Evolutionary conservation across 139 green algal genomes (phyloP), one percentile per base, ranked within the genome.

Genomic region (Ettlia oleoabundans): DNA sequence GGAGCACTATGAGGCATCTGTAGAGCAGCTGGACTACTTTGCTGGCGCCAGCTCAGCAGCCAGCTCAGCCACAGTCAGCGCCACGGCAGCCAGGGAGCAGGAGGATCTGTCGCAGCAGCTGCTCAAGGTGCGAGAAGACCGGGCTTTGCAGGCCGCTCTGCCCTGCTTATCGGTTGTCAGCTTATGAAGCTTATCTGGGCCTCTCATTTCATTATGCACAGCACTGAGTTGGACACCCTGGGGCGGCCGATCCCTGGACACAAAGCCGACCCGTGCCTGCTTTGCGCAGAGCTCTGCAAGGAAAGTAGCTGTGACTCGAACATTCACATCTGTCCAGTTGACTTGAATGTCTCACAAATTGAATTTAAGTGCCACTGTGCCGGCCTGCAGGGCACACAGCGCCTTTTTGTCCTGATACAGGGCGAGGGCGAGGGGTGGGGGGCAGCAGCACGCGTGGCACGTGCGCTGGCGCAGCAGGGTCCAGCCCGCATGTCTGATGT

Each of bases 11-110:
- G 69, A 80, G 53, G 82, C 73, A 1, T 30, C 38, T 15, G 75
- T 87, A 19, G 76, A 82, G 51, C 75, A 83, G 69, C 63, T 87
- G 43, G 82, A 87, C 58, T 82, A 83, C 78, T 63, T 80, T 2
- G 8, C 33, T 13, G 63, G 63, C n/a, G 8, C 63, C 4, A 7
- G 5, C 7, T 6, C 63, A 8, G 21, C 13, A 22, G 24, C 32
- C 51, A 66, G 22, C 26, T 21, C 6, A 53, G 78, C 63, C 35
- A 22, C 58, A 19, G 30, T 35, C 42, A 30, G 55, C 24, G 22
- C 64, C 41, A 19, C 28, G 13, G 41, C 78, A 35, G 18, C 32
- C 62, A 42, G 33, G 42, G 63, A 76, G 43, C 78, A 77, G 26
- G 78, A 83, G 35, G 65, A 76, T 65, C 77, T 82, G 32, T 30